Conservation (phyloP, 768 basidiomycete species). For the Russula ochroleuca region DNA sequence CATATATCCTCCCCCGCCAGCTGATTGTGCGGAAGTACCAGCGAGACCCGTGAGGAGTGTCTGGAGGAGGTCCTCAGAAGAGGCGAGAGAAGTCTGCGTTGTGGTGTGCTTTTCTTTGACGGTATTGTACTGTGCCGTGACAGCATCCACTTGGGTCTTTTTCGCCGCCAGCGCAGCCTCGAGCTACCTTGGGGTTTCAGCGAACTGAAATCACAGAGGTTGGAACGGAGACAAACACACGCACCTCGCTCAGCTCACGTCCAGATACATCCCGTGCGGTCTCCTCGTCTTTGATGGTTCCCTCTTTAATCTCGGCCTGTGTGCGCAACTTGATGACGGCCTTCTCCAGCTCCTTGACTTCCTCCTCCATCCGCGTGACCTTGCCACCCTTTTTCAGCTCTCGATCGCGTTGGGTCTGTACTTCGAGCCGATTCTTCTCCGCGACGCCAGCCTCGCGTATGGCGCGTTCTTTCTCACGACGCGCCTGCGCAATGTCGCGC, state of each 20-base stretch:
- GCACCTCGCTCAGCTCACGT: constrained; percentile 58
- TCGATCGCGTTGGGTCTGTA: constrained; percentile 72
- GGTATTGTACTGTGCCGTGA: constrained; percentile 51
- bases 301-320: constrained; percentile 77
- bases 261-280: constrained; percentile 49
- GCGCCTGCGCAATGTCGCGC: constrained; percentile 44
- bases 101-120: constrained; percentile 67
- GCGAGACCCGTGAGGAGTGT: constrained; percentile 90
- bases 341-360: constrained; percentile 73
- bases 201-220: neutral
- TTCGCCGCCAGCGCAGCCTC: constrained; percentile 55
- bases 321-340: constrained; percentile 77
- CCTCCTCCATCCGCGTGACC: constrained; percentile 78
- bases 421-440: constrained; percentile 60
- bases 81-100: constrained; percentile 56
- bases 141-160: constrained; percentile 50
- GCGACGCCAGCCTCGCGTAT: constrained; percentile 54
- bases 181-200: constrained; percentile 43
- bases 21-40: constrained; percentile 52
- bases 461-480: constrained; percentile 49
- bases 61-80: constrained; percentile 89
- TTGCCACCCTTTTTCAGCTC: constrained; percentile 94
- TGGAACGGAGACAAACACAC: constrained; percentile 24
- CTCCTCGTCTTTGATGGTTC: constrained; percentile 75
- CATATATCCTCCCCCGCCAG: constrained; percentile 84